Percentiles rank a stretch among this genome's conserved stretches.
Conservation (phyloP, 495 filamentous ascomycete species). For the Penicillium lagena region DNA sequence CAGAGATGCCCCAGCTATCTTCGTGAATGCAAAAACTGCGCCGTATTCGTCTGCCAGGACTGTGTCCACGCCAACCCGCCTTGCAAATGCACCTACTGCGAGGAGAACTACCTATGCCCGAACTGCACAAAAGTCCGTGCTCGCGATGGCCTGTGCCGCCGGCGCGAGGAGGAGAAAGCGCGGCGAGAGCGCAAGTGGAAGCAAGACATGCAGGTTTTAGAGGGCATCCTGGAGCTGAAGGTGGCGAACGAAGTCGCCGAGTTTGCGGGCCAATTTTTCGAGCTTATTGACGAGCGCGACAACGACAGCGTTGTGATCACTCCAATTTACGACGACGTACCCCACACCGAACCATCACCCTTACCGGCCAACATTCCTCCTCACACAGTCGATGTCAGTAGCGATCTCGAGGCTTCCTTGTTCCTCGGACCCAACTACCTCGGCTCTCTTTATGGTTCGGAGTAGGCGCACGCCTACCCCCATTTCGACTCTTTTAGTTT, state of each 20-base stretch:
- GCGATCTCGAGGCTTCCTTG: neutral
- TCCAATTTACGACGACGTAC: neutral
- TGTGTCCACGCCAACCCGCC: slow-evolving; percentile 38
- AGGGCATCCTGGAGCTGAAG: slow-evolving; percentile 35
- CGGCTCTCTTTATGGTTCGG: slow-evolving; percentile 5
- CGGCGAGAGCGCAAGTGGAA: slow-evolving; percentile 39
- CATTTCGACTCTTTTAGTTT: neutral
- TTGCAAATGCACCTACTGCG: slow-evolving; percentile 50
- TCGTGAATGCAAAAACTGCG: slow-evolving; percentile 48
- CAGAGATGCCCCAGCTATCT: slow-evolving; percentile 42
- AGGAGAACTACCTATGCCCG: slow-evolving; percentile 46
- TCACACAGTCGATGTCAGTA: neutral
- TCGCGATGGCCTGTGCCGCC: slow-evolving; percentile 37
- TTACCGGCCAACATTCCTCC: neutral
- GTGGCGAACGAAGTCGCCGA: slow-evolving; percentile 42
- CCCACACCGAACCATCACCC: neutral
- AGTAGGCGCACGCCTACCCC: slow-evolving; percentile 1
- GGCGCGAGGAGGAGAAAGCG: slow-evolving; percentile 34
- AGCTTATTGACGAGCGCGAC: slow-evolving; percentile 12
- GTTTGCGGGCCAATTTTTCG: slow-evolving; percentile 40
- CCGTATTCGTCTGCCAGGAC: slow-evolving; percentile 51
- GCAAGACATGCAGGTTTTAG: slow-evolving; percentile 35
- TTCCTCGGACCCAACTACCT: slow-evolving; percentile 2
- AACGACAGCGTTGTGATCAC: slow-evolving; percentile 3
- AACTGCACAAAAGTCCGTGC: slow-evolving; percentile 41